Conservation (phyloP, 192 early-diverging fungal genomes). For the Globomyces pollinis-pini region DNA sequence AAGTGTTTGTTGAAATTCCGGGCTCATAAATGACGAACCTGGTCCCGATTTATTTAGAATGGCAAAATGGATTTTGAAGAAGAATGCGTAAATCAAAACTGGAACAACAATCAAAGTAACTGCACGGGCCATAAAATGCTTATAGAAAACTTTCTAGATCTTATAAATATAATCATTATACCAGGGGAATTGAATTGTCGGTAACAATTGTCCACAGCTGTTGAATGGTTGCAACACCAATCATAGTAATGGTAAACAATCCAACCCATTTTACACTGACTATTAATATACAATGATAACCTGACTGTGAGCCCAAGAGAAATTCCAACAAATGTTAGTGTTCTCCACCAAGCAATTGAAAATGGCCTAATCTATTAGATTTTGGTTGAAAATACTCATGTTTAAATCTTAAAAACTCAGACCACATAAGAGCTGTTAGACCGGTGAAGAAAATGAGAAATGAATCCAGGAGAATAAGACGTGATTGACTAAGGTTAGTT, state of each 20-base stretch:
- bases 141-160: conserved; percentile 18
- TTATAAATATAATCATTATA: no score
- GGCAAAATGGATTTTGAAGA: conserved; percentile 42
- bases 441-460: conserved; percentile 46
- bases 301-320: conserved; percentile 36
- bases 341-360: conserved; percentile 39
- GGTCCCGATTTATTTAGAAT: conserved; percentile 29
- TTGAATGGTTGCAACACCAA: conserved; percentile 37
- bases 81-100: conserved; percentile 31
- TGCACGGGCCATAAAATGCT: conserved; percentile 41
- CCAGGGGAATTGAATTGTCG: conserved; percentile 21
- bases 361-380: conserved; percentile 35
- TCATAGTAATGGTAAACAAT: conserved; percentile 42
- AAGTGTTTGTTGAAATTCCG: conserved; percentile 48
- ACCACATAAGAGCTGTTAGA: conserved; percentile 36
- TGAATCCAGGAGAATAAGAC: conserved; percentile 47
- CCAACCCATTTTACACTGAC: conserved; percentile 51
- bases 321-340: conserved; percentile 28
- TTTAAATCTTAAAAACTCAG: conserved; percentile 35
- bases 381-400: conserved; percentile 17
- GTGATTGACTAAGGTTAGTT: no score
- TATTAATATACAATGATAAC: conserved; percentile 14
- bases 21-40: conserved; percentile 41
- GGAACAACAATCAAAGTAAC: conserved; percentile 43
- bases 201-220: conserved; percentile 44